Evolutionary conservation across 164 flowering plant genomes (phyloP), one percentile per base, ranked within the genome.

Genomic region (Berberis thunbergii): DNA sequence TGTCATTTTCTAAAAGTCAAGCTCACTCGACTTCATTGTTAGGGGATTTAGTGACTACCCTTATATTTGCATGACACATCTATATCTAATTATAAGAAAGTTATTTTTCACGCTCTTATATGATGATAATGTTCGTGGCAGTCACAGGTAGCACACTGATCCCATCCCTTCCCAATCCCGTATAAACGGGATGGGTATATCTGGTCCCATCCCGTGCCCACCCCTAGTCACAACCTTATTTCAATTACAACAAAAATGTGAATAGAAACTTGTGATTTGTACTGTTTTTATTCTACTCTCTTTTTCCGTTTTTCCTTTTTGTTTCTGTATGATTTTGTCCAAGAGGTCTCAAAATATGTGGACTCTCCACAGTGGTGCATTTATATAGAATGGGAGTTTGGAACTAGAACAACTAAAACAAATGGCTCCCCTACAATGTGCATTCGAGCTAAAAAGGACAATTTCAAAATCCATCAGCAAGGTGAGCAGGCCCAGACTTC

Each of bases 341-440:
- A 4, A 4, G 11, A 38, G 7, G 41, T 7, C 98, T 70, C 97
- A 97, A 3, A 92, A 91, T 58, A 65, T 79, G 54, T 26, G 26
- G 26, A 26, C 26, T 26, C 91, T 90, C 49, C 94, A 84, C 54
- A 78, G 66, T 41, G 81, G 68, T 68, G 38, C 73, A 4, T 62
- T 75, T 66, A 80, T 80, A 63, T 81, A 70, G 69, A 72, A 58
- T 72, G 83, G 74, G 58, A 80, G 67, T 64, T 64, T 64, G 50
- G 71, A 26, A 8, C 77, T 0, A 53, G 86, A 86, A 59, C 91
- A 75, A 55, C 41, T 66, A 2, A 80, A 71, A 75, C 26, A 41
- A 74, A 62, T 68, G 76, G 66, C 43, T 44, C 69, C n/a, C 54
- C 67, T 48, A 12, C 73, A 7, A 52, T 72, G 49, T 69, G 50